Base-by-base conservation (phyloP, 352 stramenopile species). In the Phytopythium vexans region DNA sequence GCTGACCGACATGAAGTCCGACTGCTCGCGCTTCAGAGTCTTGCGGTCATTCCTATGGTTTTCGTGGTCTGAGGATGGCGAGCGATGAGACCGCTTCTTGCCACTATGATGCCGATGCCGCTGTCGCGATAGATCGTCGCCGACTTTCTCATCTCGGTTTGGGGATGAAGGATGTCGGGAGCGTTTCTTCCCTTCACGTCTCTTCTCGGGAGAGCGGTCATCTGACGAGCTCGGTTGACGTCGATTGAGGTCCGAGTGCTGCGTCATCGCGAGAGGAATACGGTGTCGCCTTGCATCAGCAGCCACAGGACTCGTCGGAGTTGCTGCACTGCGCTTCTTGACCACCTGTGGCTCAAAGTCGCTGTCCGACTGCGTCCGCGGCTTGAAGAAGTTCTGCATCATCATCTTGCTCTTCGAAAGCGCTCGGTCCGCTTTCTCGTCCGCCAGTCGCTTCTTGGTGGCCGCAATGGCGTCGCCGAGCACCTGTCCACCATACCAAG, bases 311-410 rank as follows among this genome's bases (percentile, higher is more conserved):
- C 21, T 27, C 21, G 21, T 27, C 21, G 21, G 21, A 27, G 21
- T 27, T 27, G 21, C 21, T 27, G 21, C 21, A 27, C 21, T 27
- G 21, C 21, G 21, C 21, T 1, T 42, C 34, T 12, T 50, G 11
- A 11, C 2, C 11, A 40, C 11, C 15, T 10, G 8, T 16, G 34
- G 11, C 8, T 36, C 11, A 12, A 37, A 37, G 11, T 49, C 27
- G 10, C 37, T 49, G 12, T 49, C 27, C 42, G 34, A 37, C 5
- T 11, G 11, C 8, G 27, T 8, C 21, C 27, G 6, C 5, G 46
- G 46, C 33, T 41, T 60, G 40, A 77, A 68, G 31, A 59, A 77
- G 10, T 11, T 64, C 45, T 41, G 64, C 57, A 77, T 70, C 1
- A 71, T 2, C 42, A 60, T 56, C 50, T 61, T 67, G 41, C 64